phyloP scores from a whole-genome alignment of 768 basidiomycete species.

The Amanita thiersii region DNA sequence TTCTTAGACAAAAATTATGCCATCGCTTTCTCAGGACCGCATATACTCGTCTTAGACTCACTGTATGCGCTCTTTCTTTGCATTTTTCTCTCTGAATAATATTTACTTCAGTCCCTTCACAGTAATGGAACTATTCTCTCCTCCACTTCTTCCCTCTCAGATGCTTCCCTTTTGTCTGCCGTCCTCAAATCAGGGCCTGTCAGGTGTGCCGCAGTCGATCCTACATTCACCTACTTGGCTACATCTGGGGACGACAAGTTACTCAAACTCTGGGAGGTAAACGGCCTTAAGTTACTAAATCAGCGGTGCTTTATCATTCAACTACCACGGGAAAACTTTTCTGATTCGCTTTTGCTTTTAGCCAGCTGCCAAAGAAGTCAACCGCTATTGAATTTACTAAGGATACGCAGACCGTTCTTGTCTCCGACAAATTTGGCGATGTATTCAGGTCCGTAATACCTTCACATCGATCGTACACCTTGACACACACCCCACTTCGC shows the following conservation, averaged over 20 bases:
- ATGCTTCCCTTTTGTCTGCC: too few relatives aligned
- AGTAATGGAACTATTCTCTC: conserved; percentile 4
- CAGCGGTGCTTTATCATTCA: conserved; percentile 42
- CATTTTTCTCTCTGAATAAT: conserved; percentile 5
- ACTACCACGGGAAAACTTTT: not conserved
- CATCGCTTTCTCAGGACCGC: conserved; percentile 48
- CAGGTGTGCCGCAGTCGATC: conserved; percentile 48
- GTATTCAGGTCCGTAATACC: conserved; percentile 62
- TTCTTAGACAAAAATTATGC: conserved; percentile 26
- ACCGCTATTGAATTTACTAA: conserved; percentile 59
- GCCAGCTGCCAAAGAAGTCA: conserved; percentile 79
- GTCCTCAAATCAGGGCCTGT: conserved; percentile 47
- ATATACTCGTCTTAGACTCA: conserved; percentile 52
- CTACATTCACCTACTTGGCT: conserved; percentile 37
- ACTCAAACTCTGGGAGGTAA: conserved; percentile 68
- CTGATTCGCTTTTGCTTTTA: conserved; percentile 18
- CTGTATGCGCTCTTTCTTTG: conserved; percentile 33
- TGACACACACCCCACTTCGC: conserved; percentile 5
- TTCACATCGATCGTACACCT: not conserved
- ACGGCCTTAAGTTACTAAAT: conserved; percentile 45
- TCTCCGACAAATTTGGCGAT: conserved; percentile 94
- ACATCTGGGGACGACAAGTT: conserved; percentile 76
- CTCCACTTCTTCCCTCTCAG: too few relatives aligned
- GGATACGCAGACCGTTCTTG: conserved; percentile 58
- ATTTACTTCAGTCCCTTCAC: conserved; percentile 9